Evolutionary conservation across 495 filamentous ascomycete genomes (phyloP), one percentile per base, ranked within the genome.

Genomic region (Cryomyces minteri): DNA sequence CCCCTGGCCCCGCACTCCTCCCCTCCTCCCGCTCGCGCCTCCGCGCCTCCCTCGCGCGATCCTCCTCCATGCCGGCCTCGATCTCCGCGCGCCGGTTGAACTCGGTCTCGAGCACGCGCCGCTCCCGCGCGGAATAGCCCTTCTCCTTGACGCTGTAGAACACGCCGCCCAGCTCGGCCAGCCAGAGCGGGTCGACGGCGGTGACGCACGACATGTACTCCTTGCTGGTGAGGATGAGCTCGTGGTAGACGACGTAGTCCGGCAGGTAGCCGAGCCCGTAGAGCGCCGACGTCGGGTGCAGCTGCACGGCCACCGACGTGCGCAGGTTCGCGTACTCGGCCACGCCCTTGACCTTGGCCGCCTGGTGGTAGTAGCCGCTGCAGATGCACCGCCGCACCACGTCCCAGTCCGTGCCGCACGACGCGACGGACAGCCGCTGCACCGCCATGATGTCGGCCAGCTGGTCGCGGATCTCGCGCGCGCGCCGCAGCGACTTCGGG

Each of bases 121-220:
- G 86, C 52, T 96, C 85, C 31, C 84, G 73, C 5, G 84, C 81
- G 11, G 83, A 90, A 59, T 90, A 99, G 9, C 88, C 88, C 60
- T 99, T 99, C 66, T 96, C 88, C 64, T 94, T 95, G 58, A 96
- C 76, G 9, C 81, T 87, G 65, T 96, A 99, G 64, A 96, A 99
- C 28, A 99, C 92, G n/a, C 87, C 92, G 18, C 92, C 92, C 18
- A 99, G 72, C 56, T 99, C 90, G 11, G 92, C 92, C 53, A 99
- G 77, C 92, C 92, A 99, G 54, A 93, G 85, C 41, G 92, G 88
- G 60, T 99, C 92, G 4, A 99, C 90, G 0, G 86, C 75, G 5
- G 92, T 99, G 31, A 99, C 92, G 2, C 84, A 93, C 4, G 82
- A 88, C 88, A 99, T 96, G 67, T 96, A 99, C 63, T 96, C 92